A percentile compares a stretch with the other conserved stretches of the same genome.
phyloP scores from a whole-genome alignment of 208 protist species.

The Wallacemonas collosoma region DNA sequence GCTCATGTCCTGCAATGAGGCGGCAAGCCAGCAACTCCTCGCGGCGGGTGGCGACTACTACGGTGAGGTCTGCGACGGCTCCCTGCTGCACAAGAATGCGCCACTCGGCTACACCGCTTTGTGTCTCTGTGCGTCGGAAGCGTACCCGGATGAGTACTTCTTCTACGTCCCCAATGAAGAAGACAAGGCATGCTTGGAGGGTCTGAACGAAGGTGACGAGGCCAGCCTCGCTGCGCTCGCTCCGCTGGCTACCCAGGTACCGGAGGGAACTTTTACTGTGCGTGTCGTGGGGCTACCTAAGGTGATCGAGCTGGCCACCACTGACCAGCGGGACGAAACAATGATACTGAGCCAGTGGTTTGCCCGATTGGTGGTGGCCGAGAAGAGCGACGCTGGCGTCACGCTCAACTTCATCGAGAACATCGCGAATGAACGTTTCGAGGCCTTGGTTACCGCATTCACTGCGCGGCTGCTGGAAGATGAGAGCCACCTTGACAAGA shows the following conservation, averaged over 20 bases:
- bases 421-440: constrained; percentile 50
- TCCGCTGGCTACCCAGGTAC: constrained; percentile 28
- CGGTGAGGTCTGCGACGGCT: constrained; percentile 39
- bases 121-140: constrained; percentile 64
- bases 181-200: constrained; percentile 25
- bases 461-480: constrained; percentile 53
- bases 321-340: constrained; percentile 42
- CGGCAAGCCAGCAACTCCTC: constrained; percentile 33
- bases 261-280: constrained; percentile 35
- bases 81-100: constrained; percentile 42
- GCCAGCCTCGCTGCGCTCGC: constrained; percentile 56
- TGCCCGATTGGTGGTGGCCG: constrained; percentile 45
- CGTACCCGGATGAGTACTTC: constrained; percentile 58
- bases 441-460: constrained; percentile 43
- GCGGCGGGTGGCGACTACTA: constrained; percentile 31
- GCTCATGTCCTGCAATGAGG: constrained; percentile 56
- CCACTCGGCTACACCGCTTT: constrained; percentile 64
- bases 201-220: constrained; percentile 36
- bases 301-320: constrained; percentile 66
- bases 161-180: constrained; percentile 40
- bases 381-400: constrained; percentile 38
- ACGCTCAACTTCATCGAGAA: constrained; percentile 61
- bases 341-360: constrained; percentile 77
- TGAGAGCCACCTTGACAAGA: constrained; percentile 54
- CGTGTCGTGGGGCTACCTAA: constrained; percentile 67